Percentiles rank a stretch among this genome's conserved stretches.
Conservation (phyloP, 805 yeast species). For the Saccharomycopsis schoenii region DNA sequence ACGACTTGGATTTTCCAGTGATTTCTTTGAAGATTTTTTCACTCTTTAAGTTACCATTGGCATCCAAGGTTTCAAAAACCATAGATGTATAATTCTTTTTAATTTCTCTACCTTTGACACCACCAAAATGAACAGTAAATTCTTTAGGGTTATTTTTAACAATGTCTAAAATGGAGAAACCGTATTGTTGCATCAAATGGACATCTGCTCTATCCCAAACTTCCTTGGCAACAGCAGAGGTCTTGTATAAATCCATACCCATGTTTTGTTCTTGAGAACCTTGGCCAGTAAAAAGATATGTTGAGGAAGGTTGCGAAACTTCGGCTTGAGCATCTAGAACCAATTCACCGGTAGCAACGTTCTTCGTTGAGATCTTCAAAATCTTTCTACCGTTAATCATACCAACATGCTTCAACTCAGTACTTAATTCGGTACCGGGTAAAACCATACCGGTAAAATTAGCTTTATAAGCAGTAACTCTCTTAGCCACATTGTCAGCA, state of each 20-base stretch:
- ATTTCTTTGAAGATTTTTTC: constrained; percentile 95
- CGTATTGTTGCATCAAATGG: constrained; percentile 88
- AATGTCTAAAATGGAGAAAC: constrained; percentile 93
- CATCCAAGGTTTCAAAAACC: constrained; percentile 94
- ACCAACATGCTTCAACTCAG: constrained; percentile 89
- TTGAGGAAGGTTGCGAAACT: constrained; percentile 94
- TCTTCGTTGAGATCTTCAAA: constrained; percentile 81
- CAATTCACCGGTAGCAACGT: constrained; percentile 63
- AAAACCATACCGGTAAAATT: constrained; percentile 93
- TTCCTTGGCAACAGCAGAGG: constrained; percentile 82
- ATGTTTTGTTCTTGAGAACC: constrained; percentile 99
- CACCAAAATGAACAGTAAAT: constrained; percentile 94
- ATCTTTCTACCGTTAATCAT: constrained; percentile 99
- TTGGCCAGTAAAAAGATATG: constrained; percentile 98
- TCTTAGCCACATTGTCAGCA: constrained; percentile 90
- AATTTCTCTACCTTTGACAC: constrained; percentile 91
- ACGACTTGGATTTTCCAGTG: constrained; percentile 68
- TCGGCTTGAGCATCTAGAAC: constrained; percentile 95
- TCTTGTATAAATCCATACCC: constrained; percentile 98
- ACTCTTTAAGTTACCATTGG: constrained; percentile 70
- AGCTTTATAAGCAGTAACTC: constrained; percentile 91
- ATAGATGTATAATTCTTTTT: constrained; percentile 90
- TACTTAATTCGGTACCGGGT: constrained; percentile 84
- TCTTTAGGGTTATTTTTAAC: constrained; percentile 94
- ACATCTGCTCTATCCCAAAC: constrained; percentile 98